Base-by-base conservation (phyloP, 306 rosid species). In the Vigna angularis region DNA sequence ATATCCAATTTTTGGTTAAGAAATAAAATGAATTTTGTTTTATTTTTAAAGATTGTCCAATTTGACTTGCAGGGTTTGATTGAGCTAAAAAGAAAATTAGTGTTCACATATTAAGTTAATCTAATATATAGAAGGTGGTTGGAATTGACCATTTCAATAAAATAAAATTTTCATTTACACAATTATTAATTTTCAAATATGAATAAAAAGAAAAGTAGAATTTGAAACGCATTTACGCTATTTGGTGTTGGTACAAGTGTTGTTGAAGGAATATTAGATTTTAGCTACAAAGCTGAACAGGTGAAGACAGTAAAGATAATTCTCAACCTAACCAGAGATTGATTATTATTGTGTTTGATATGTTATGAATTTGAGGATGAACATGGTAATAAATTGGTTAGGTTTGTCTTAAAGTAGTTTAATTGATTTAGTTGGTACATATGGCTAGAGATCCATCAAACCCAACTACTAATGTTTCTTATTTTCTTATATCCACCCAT, bases 321-420 rank as follows among this genome's bases (percentile, higher is more conserved):
- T 16, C 36, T 48, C 7, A 71, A 71, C 76, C 76, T 52, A 71
- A 71, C 76, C 76, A 71, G 53, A 71, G 53, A 71, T 71, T 71
- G 18, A 34, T 18, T 17, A 34, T 11, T 71, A 36, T 71, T 10
- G 6, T 71, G 34, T 32, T 71, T 32, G 34, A 71, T 71, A 32
- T 52, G 76, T 71, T 32, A 34, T 32, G 34, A 16, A 42, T 51
- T 11, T 71, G 8, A 17, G 49, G 26, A 52, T 52, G 50, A 49
- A 11, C 7, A 51, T 5, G 34, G 36, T 32, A 52, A 11, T 52
- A 10, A 71, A 52, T 52, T 71, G 64, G 76, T 71, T 71, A 71
- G 64, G 64, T 71, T 71, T 18, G 76, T 34, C 49, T 71, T 52
- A 11, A 32, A 16, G 49, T 18, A 17, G 50, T 52, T 71, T 52